Percentiles rank a stretch among this genome's conserved stretches.
phyloP scores from a whole-genome alignment of 306 rosid genomes.

The Oemleria cerasiformis region DNA sequence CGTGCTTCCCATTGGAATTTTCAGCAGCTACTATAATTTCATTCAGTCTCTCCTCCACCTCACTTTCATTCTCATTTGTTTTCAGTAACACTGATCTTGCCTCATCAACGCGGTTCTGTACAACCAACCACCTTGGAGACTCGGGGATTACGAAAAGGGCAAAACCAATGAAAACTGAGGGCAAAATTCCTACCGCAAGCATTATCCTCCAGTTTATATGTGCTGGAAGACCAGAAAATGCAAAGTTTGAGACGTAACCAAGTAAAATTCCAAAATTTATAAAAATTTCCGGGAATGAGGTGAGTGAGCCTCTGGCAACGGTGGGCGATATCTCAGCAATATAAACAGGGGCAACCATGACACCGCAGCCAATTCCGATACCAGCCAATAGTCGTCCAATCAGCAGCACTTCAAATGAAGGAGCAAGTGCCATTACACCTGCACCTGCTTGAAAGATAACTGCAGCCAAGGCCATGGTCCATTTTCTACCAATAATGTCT shows the following conservation, averaged over 20 bases:
- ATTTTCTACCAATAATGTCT: slow-evolving; percentile 78
- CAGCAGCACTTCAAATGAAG: slow-evolving; percentile 62
- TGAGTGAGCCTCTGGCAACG: slow-evolving; percentile 67
- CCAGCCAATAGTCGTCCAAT: slow-evolving; percentile 80
- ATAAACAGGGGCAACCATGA: slow-evolving; percentile 84
- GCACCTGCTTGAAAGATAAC: slow-evolving; percentile 76
- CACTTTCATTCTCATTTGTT: slow-evolving; percentile 69
- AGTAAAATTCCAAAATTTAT: slow-evolving; percentile 82
- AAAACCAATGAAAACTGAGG: slow-evolving; percentile 80
- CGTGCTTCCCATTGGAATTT: slow-evolving; percentile 37
- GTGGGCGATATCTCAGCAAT: slow-evolving; percentile 92
- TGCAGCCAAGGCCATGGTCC: slow-evolving; percentile 95
- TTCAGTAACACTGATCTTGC: slow-evolving; percentile 74
- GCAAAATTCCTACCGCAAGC: slow-evolving; percentile 86
- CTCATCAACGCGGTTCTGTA: slow-evolving; percentile 73
- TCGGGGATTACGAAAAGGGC: slow-evolving; percentile 87
- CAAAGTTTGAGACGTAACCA: slow-evolving; percentile 83
- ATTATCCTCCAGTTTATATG: slow-evolving; percentile 88
- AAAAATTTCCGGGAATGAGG: slow-evolving; percentile 85
- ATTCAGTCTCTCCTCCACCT: slow-evolving; percentile 85
- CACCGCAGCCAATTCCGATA: slow-evolving; percentile 88
- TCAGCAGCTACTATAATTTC: slow-evolving; percentile 78
- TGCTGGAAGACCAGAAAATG: slow-evolving; percentile 66
- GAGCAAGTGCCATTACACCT: slow-evolving; percentile 69
- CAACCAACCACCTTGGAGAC: slow-evolving; percentile 88